Evolutionary conservation across 805 yeast species (phyloP).

Genomic region (Starmerella stellata): DNA sequence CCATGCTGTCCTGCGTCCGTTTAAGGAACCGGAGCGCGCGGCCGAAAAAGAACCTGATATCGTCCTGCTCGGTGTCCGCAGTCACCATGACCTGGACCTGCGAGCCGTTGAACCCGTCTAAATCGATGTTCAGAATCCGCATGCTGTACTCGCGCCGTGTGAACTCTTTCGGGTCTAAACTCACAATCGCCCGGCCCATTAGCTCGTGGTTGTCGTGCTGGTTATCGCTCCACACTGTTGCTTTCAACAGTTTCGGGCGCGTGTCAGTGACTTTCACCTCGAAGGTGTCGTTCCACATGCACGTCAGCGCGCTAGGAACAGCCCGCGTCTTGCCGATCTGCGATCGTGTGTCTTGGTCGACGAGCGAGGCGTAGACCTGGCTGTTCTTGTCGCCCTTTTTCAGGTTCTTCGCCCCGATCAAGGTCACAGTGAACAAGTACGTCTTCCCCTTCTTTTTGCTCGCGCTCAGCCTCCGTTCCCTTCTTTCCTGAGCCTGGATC

Average conservation of each 20-base stretch:
- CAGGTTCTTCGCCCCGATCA: slow-evolving; percentile 47
- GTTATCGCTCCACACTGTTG: slow-evolving; percentile 52
- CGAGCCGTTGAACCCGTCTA: slow-evolving; percentile 43
- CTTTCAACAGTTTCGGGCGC: slow-evolving; percentile 32
- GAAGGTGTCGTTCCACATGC: slow-evolving; percentile 78
- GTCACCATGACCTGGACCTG: slow-evolving; percentile 46
- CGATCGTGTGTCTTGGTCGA: slow-evolving; percentile 35
- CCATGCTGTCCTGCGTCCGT: slow-evolving; percentile 47
- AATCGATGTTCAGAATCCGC: slow-evolving; percentile 37
- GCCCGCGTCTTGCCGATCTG: slow-evolving; percentile 56
- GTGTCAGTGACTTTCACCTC: slow-evolving; percentile 31
- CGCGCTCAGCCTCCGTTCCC: slow-evolving; percentile 10
- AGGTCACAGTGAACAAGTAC: slow-evolving; percentile 39
- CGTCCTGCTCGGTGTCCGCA: slow-evolving; percentile 61
- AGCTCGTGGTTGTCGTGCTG: slow-evolving; percentile 34
- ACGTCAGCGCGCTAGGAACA: slow-evolving; percentile 39
- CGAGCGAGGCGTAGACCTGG: slow-evolving; percentile 44
- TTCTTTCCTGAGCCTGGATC: slow-evolving; percentile 24
- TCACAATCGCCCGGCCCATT: slow-evolving; percentile 45
- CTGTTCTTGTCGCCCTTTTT: slow-evolving; percentile 1
- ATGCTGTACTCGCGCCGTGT: slow-evolving; percentile 43
- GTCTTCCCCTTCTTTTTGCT: neutral
- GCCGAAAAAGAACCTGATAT: slow-evolving; percentile 67
- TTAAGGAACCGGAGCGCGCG: slow-evolving; percentile 48
- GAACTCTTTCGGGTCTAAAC: slow-evolving; percentile 43